Base-by-base conservation (phyloP, 176 grass and related monocot genomes). In the Urochloa ruziziensis region DNA sequence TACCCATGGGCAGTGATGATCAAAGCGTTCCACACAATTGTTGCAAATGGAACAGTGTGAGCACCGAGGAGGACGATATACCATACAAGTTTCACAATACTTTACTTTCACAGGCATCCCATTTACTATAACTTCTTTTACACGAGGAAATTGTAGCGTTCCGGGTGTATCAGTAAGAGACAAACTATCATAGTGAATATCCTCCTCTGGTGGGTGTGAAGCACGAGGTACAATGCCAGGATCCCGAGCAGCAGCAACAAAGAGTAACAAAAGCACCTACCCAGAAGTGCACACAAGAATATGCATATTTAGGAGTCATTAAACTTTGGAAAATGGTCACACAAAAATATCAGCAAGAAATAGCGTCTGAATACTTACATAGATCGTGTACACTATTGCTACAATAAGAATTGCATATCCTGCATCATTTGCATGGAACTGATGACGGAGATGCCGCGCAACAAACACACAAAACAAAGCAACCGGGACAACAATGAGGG, bases 51-150 rank as follows among this genome's bases (percentile, higher is more conserved):
- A 91, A 72, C 91, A 97, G 62, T 97, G 94, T 56, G 94, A 97
- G 71, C 94, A 97, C 23, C 94, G 86, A 54, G 94, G 91, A 79
- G 94, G 91, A 4, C 91, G 86, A 79, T 87, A 97, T 62, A 97
- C 69, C 94, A 97, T 97, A 74, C 94, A 97, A 53, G 94, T 93
- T 44, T 97, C 94, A 75, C 94, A 97, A 77, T 97, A 97, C 82
- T 91, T 97, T 25, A 97, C 86, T 86, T 97, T 93, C 37, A 97
- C 91, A 77, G 52, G 77, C 51, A 87, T 59, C 49, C 91, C 91
- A 87, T 97, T 97, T 68, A 97, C 91, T 21, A 70, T 74, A 29
- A 89, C 94, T 72, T 97, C 89, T 84, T 91, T 97, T 62, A 84
- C 75, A 34, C 89, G 88, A 32, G 91, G 81, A 72, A 93, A 85